Evolutionary conservation across 148 eudicot genomes (phyloP).

Genomic region (Beta vulgaris): DNA sequence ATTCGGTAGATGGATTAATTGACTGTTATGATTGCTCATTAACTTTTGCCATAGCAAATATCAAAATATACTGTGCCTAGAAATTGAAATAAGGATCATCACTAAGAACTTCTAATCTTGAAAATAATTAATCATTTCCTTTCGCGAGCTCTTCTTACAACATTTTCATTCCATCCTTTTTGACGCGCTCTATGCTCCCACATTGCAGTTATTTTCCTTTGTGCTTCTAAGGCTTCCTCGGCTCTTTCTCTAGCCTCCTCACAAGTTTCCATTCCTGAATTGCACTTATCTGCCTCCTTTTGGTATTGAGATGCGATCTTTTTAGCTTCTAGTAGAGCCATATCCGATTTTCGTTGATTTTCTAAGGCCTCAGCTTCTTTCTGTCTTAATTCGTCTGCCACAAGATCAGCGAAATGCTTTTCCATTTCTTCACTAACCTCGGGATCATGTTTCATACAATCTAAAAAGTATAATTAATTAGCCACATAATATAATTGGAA

Average conservation of each 20-base stretch:
- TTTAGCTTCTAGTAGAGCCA: constrained; percentile 74
- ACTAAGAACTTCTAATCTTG: background rate
- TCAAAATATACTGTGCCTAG: background rate
- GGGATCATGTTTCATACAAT: constrained; percentile 80
- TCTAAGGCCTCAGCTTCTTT: constrained; percentile 67
- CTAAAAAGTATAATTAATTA: too few species aligned
- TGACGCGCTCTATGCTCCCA: constrained; percentile 78
- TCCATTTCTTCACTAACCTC: constrained; percentile 61
- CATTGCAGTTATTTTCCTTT: constrained; percentile 43
- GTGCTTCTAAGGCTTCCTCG: constrained; percentile 55
- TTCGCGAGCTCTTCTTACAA: background rate
- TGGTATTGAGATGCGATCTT: constrained; percentile 74
- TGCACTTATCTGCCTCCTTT: constrained; percentile 85
- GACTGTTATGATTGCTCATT: background rate
- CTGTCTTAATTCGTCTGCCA: constrained; percentile 60
- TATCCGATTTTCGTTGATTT: constrained; percentile 58
- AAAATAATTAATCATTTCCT: background rate
- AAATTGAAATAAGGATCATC: background rate
- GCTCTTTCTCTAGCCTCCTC: constrained; percentile 85
- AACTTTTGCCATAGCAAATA: background rate
- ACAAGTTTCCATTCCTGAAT: constrained; percentile 86
- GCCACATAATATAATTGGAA: too few species aligned
- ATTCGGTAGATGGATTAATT: background rate
- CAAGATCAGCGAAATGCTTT: constrained; percentile 53
- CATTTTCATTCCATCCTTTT: constrained; percentile 56